Base-by-base conservation (phyloP, 2,329 filamentous ascomycete genomes). In the Penicillium oxalicum region DNA sequence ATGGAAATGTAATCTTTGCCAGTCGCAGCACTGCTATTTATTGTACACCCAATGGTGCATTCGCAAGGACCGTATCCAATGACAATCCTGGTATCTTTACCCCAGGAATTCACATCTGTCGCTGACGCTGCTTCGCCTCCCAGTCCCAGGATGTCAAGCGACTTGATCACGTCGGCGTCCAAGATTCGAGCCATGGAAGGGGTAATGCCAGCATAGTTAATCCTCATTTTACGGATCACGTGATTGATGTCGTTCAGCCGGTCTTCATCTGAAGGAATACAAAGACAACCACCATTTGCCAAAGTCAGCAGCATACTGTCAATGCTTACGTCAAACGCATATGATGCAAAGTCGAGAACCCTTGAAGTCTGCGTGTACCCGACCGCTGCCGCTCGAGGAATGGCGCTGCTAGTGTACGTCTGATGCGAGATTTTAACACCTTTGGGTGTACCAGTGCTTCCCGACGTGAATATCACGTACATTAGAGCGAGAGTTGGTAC, bases 341-440 rank as follows among this genome's bases (percentile, higher is more conserved):
- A 79, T 2, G 76, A 78, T 0, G 77, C 78, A 49, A 80, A 74
- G 51, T 81, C 77, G n/a, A 83, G 76, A 9, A 85, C 80, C 2
- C 84, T 73, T 4, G 80, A 83, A 0, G 74, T 64, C 0, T 70
- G 64, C 5, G 73, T 72, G 47, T 69, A 79, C 2, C 73, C 72
- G 6, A 83, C 69, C 0, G 77, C 74, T 0, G 70, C 63, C 0
- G 75, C 78, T 50, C 82, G 78, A 0, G 74, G 73, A 9, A 75
- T 61, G 24, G 80, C 76, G 4, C 76, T 74, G 0, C 80, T 80
- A 0, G 80, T 78, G 4, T 84, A 74, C 0, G 81, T 77, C 0
- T 69, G 66, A 51, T 87, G 84, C 1, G 77, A 79, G 45, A 84
- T 81, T 33, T 81, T 77, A 13, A 84, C 77, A 2, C 82, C 83